phyloP scores from a whole-genome alignment of 2,329 filamentous ascomycete species.

The Trichoderma aggressivum region DNA sequence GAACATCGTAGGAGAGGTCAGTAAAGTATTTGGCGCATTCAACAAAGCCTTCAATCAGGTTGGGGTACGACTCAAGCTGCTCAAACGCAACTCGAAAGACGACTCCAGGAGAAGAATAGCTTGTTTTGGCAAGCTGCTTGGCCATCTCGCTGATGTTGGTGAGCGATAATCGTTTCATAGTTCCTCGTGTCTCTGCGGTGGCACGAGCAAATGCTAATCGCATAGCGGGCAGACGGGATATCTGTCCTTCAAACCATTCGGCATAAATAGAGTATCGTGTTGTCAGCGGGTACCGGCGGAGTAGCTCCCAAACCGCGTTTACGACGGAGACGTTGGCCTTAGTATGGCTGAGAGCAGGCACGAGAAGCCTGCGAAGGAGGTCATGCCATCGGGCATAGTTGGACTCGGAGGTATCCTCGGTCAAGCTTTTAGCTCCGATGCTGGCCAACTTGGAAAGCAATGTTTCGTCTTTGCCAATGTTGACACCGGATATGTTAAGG shows the following conservation, averaged over 20 bases:
- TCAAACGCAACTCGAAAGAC: conserved; percentile 86
- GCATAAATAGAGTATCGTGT: conserved; percentile 85
- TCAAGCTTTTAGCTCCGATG: conserved; percentile 75
- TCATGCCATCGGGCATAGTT: conserved; percentile 82
- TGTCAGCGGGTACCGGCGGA: conserved; percentile 72
- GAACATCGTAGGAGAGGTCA: conserved; percentile 83
- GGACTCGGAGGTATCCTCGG: conserved; percentile 62
- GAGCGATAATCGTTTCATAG: conserved; percentile 84
- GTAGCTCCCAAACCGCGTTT: conserved; percentile 80
- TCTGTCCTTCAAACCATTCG: conserved; percentile 84
- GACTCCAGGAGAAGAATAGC: conserved; percentile 82
- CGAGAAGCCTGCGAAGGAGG: conserved; percentile 76
- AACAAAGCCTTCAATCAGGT: conserved; percentile 90
- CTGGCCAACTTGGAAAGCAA: conserved; percentile 79
- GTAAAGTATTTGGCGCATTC: conserved; percentile 95
- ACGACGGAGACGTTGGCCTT: conserved; percentile 80
- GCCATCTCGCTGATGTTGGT: conserved; percentile 86
- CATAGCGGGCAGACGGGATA: conserved; percentile 73
- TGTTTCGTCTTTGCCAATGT: conserved; percentile 78
- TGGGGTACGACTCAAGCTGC: conserved; percentile 91
- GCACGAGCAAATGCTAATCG: conserved; percentile 74
- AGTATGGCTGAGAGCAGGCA: conserved; percentile 83
- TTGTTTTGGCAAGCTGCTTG: conserved; percentile 85
- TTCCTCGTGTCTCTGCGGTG: conserved; percentile 73
- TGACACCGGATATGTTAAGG: conserved; percentile 80